Conservation (phyloP, 495 filamentous ascomycete species). For the Clavariopsis aquatica region DNA sequence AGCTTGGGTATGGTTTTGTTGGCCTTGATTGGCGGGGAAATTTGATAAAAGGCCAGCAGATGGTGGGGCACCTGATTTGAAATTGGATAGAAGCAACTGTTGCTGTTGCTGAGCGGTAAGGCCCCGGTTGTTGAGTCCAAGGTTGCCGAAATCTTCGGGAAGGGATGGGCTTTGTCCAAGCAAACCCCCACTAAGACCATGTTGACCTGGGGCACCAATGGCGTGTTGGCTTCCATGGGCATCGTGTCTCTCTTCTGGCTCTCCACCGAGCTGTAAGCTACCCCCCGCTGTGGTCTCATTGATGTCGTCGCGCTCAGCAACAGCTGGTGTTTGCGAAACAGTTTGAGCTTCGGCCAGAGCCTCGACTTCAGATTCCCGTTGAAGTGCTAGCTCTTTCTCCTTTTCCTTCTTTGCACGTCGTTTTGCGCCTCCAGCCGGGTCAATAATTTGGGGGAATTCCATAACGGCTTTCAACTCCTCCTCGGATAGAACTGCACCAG, state of each 20-base stretch:
- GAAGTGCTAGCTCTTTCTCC: conserved; percentile 56
- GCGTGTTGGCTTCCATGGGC: conserved; percentile 54
- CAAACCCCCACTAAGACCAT: conserved; percentile 40
- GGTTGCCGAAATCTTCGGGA: conserved; percentile 56
- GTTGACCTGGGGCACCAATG: conserved; percentile 74
- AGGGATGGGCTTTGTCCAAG: conserved; percentile 54
- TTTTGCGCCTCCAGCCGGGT: conserved; percentile 72
- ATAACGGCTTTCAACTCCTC: conserved; percentile 60
- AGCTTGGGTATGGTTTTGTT: conserved; percentile 46
- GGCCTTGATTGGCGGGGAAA: conserved; percentile 52
- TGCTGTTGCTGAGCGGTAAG: conserved; percentile 82
- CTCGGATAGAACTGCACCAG: conserved; percentile 50
- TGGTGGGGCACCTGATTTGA: conserved; percentile 59
- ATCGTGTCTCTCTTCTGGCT: conserved; percentile 71
- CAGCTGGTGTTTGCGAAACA: conserved; percentile 45
- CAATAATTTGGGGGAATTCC: conserved; percentile 76
- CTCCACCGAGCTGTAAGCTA: conserved; percentile 85
- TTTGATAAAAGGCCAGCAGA: conserved; percentile 56
- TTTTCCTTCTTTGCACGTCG: conserved; percentile 66
- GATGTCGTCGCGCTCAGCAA: conserved; percentile 36
- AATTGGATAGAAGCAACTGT: conserved; percentile 56
- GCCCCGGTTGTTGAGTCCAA: conserved; percentile 63
- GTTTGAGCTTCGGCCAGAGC: conserved; percentile 42
- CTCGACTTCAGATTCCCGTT: conserved; percentile 61
- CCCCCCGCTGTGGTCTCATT: conserved; percentile 69